Conservation (phyloP, 1,139 yeast species). For the Hansenula lynferdii region DNA sequence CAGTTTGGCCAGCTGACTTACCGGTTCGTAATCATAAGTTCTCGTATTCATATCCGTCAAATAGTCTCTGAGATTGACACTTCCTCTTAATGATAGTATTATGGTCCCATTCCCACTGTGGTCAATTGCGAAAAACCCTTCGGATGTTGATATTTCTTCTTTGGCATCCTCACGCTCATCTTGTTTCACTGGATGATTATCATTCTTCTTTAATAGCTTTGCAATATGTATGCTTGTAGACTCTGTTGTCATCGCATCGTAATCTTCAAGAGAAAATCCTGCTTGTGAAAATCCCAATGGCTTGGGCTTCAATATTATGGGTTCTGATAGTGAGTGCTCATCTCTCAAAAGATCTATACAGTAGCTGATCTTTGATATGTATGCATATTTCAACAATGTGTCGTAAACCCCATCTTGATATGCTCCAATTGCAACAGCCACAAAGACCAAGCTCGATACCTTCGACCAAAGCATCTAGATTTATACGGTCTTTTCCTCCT, state of each 20-base stretch:
- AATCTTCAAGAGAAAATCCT: slow-evolving; percentile 8
- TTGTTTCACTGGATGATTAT: background rate
- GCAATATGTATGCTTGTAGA: slow-evolving; percentile 12
- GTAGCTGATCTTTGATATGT: slow-evolving; percentile 15
- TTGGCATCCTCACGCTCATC: background rate
- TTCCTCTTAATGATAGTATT: slow-evolving; percentile 49
- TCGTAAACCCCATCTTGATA: slow-evolving; percentile 13
- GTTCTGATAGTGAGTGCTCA: slow-evolving; percentile 8
- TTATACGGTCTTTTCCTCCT: too few species aligned
- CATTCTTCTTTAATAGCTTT: slow-evolving; percentile 4
- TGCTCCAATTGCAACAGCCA: background rate
- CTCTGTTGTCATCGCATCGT: slow-evolving; percentile 2
- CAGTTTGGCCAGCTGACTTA: slow-evolving; percentile 14
- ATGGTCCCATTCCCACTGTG: slow-evolving; percentile 30
- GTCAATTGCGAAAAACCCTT: slow-evolving; percentile 44
- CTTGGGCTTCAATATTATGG: slow-evolving; percentile 12
- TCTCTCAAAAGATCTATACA: slow-evolving; percentile 13
- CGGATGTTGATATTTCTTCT: slow-evolving; percentile 2
- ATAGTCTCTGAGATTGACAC: slow-evolving; percentile 53
- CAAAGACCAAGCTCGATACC: background rate
- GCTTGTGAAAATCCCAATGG: slow-evolving; percentile 12
- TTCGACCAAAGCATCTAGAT: background rate
- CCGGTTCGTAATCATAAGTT: slow-evolving; percentile 16
- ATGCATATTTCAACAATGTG: slow-evolving; percentile 13
- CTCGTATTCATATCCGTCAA: slow-evolving; percentile 38